Percentiles rank a stretch among this genome's conserved stretches.
phyloP scores from a whole-genome alignment of 2,329 filamentous ascomycete species.

The Trichoderma oligosporum region DNA sequence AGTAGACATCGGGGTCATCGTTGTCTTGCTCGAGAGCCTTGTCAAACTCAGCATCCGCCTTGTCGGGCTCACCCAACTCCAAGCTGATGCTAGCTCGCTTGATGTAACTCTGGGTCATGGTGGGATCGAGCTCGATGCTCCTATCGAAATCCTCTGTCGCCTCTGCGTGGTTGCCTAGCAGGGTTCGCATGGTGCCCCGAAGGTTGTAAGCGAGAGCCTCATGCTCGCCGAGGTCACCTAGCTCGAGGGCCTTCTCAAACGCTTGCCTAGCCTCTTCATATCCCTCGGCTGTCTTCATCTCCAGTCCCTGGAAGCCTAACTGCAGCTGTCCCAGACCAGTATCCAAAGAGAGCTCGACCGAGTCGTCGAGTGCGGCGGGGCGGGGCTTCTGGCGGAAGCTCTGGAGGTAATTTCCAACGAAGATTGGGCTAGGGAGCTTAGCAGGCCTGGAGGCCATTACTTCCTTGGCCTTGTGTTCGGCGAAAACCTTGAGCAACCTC shows the following conservation, averaged over 20 bases:
- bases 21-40: constrained; percentile 79
- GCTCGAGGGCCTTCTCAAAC: constrained; percentile 83
- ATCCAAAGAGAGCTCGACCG: constrained; percentile 69
- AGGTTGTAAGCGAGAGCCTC: constrained; percentile 95
- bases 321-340: constrained; percentile 83
- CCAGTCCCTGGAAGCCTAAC: constrained; percentile 74
- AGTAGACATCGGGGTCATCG: constrained; percentile 94
- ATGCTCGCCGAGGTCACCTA: constrained; percentile 73
- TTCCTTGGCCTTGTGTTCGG: constrained; percentile 86
- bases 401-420: constrained; percentile 97
- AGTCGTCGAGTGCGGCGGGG: constrained; percentile 77
- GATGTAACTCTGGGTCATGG: constrained; percentile 93
- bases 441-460: constrained; percentile 82
- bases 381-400: constrained; percentile 85
- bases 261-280: constrained; percentile 84
- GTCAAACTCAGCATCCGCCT: constrained; percentile 82
- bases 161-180: constrained; percentile 80
- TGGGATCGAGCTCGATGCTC: constrained; percentile 85
- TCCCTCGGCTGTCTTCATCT: constrained; percentile 81
- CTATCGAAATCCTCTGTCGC: constrained; percentile 84
- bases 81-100: constrained; percentile 98
- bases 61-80: constrained; percentile 83
- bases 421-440: constrained; percentile 90
- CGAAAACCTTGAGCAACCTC: constrained; percentile 91
- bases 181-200: constrained; percentile 91